A percentile compares a stretch with the other conserved stretches of the same genome.
phyloP scores from a whole-genome alignment of 2,329 filamentous ascomycete genomes.

The Fusarium denticulatum region DNA sequence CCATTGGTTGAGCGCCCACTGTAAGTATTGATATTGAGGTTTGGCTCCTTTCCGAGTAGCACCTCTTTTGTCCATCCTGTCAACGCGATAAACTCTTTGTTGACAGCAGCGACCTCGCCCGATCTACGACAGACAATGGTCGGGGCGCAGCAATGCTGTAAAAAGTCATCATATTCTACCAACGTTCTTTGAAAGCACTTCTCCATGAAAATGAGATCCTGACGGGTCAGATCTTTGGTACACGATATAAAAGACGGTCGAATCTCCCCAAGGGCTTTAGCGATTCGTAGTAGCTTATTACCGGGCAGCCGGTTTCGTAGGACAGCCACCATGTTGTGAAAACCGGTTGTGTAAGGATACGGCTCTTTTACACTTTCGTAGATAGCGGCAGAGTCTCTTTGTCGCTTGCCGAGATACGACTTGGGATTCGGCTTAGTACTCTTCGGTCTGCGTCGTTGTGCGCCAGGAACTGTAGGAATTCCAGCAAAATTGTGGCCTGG shows the following conservation, averaged over 20 bases:
- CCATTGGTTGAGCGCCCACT: slow-evolving; percentile 52
- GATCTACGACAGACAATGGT: slow-evolving; percentile 92
- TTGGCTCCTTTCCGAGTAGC: slow-evolving; percentile 85
- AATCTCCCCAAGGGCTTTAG: slow-evolving; percentile 87
- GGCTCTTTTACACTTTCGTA: slow-evolving; percentile 91
- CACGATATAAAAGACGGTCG: slow-evolving; percentile 93
- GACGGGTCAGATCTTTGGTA: slow-evolving; percentile 84
- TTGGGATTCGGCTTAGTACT: slow-evolving; percentile 55
- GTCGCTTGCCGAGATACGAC: slow-evolving; percentile 66
- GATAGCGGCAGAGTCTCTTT: slow-evolving; percentile 81
- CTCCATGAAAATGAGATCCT: slow-evolving; percentile 97
- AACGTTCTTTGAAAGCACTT: slow-evolving; percentile 94
- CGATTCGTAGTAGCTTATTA: slow-evolving; percentile 82
- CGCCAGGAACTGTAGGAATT: slow-evolving; percentile 38
- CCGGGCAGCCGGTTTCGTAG: slow-evolving; percentile 81
- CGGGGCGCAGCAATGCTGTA: slow-evolving; percentile 87
- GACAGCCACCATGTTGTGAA: slow-evolving; percentile 86
- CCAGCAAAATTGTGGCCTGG: slow-evolving; percentile 48
- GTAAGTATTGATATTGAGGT: slow-evolving; percentile 81
- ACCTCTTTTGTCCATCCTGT: slow-evolving; percentile 95
- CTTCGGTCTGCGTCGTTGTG: slow-evolving; percentile 56
- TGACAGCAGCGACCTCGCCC: slow-evolving; percentile 93
- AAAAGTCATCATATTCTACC: slow-evolving; percentile 92
- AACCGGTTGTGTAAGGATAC: slow-evolving; percentile 89
- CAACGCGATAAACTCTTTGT: slow-evolving; percentile 95